phyloP scores from a whole-genome alignment of 208 protist genomes.

The Leishmania mexicana region DNA sequence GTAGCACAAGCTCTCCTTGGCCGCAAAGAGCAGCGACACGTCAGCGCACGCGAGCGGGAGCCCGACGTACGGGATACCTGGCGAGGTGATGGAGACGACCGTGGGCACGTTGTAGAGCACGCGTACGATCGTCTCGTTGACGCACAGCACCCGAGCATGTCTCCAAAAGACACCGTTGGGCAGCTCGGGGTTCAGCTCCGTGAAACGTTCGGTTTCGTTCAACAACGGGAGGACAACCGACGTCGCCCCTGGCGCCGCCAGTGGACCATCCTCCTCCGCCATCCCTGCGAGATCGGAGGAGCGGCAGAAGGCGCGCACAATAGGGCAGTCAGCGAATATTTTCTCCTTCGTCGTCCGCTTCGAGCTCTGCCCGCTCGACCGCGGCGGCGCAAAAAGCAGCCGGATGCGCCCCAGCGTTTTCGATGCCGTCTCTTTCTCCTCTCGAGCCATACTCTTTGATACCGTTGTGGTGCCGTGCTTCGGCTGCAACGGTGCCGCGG shows the following conservation, averaged over 20 bases:
- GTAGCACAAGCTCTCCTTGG: slow-evolving; percentile 44
- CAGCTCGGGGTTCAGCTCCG: slow-evolving; percentile 53
- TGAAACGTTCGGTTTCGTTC: slow-evolving; percentile 11
- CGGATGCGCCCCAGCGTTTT: slow-evolving; percentile 83
- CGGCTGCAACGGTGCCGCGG: not conserved
- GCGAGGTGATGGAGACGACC: slow-evolving; percentile 64
- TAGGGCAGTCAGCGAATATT: slow-evolving; percentile 51
- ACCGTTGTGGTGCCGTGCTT: not conserved
- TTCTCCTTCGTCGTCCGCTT: slow-evolving; percentile 46
- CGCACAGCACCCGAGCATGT: slow-evolving; percentile 43
- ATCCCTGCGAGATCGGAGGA: slow-evolving; percentile 9
- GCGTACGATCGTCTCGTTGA: slow-evolving; percentile 38
- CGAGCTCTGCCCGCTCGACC: slow-evolving; percentile 13
- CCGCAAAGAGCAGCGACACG: slow-evolving; percentile 60
- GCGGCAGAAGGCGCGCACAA: slow-evolving; percentile 51
- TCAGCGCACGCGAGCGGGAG: slow-evolving; percentile 65
- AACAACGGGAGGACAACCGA: not conserved
- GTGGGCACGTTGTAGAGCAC: slow-evolving; percentile 83
- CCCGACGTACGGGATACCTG: slow-evolving; percentile 67
- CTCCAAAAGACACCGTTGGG: slow-evolving; percentile 69
- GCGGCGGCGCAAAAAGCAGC: slow-evolving; percentile 58
- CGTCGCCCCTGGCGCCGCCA: not conserved
- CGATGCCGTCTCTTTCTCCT: slow-evolving; percentile 47
- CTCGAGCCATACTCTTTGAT: slow-evolving; percentile 81
- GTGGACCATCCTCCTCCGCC: slow-evolving; percentile 7